Evolutionary conservation across 1,139 yeast species (phyloP).

Genomic region (Saccharomyces hybrid): DNA sequence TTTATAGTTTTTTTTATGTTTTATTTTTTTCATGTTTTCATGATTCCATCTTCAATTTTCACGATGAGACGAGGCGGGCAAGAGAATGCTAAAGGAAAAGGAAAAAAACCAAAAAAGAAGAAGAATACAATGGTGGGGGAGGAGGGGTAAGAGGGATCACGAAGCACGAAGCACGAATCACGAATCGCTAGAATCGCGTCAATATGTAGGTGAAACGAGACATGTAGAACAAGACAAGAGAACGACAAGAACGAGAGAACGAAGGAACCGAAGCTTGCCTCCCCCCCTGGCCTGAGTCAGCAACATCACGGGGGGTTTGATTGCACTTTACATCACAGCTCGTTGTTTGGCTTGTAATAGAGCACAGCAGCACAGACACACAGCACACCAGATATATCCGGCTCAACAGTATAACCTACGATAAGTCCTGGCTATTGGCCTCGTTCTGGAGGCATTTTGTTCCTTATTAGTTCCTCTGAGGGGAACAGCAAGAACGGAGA

Average conservation of each 20-base stretch:
- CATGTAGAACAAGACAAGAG: neutral
- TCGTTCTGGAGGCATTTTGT: conserved; percentile 1
- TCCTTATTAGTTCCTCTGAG: too few species aligned
- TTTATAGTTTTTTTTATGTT: neutral
- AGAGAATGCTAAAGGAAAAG: neutral
- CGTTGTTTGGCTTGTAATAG: neutral
- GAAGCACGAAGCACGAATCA: neutral
- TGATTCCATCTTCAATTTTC: neutral
- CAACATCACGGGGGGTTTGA: neutral
- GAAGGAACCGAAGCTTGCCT: neutral
- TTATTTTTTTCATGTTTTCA: neutral
- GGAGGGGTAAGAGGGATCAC: neutral
- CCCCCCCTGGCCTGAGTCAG: neutral
- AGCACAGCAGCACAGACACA: neutral
- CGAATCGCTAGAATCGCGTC: neutral
- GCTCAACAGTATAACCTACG: neutral
- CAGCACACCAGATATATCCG: neutral
- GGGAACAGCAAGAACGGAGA: neutral
- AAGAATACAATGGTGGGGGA: neutral
- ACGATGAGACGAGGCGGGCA: neutral
- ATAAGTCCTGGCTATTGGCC: neutral
- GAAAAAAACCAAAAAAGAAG: neutral
- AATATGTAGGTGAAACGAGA: neutral
- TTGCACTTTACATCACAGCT: neutral
- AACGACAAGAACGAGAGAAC: neutral